Percentiles rank a stretch among this genome's conserved stretches.
Evolutionary conservation across 1,284 basidiomycete genomes (phyloP).

Genomic region (Ceratobasidium sp.): DNA sequence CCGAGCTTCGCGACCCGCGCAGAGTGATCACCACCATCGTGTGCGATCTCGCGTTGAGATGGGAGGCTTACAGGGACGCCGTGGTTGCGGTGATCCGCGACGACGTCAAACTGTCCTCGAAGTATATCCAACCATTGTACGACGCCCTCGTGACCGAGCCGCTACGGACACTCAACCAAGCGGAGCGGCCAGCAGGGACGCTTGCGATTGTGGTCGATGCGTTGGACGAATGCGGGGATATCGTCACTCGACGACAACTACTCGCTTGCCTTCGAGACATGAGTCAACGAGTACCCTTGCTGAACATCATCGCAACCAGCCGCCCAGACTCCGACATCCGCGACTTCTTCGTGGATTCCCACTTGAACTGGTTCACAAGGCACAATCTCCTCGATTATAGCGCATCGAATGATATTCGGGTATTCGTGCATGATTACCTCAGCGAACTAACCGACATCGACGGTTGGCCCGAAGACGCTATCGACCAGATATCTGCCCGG

Average conservation of each 20-base stretch:
- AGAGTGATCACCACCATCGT: neutral
- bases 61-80: neutral
- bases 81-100: neutral
- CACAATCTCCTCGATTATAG: neutral
- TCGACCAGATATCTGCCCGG: neutral
- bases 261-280: neutral
- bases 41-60: neutral
- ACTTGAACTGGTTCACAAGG: neutral
- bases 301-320: slow-evolving; percentile 42
- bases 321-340: slow-evolving; percentile 26
- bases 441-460: neutral
- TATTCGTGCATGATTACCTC: neutral
- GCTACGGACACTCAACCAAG: neutral
- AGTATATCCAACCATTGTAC: neutral
- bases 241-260: neutral
- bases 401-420: neutral
- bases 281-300: neutral
- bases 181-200: neutral
- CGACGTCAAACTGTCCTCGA: neutral
- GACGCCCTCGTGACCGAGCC: neutral
- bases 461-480: neutral
- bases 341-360: neutral
- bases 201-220: slow-evolving; percentile 39
- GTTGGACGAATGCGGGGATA: slow-evolving; percentile 31
- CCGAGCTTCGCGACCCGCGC: neutral